Evolutionary conservation across 2,329 filamentous ascomycete genomes (phyloP).

Genomic region (Aspergillus pseudoviridinutans): DNA sequence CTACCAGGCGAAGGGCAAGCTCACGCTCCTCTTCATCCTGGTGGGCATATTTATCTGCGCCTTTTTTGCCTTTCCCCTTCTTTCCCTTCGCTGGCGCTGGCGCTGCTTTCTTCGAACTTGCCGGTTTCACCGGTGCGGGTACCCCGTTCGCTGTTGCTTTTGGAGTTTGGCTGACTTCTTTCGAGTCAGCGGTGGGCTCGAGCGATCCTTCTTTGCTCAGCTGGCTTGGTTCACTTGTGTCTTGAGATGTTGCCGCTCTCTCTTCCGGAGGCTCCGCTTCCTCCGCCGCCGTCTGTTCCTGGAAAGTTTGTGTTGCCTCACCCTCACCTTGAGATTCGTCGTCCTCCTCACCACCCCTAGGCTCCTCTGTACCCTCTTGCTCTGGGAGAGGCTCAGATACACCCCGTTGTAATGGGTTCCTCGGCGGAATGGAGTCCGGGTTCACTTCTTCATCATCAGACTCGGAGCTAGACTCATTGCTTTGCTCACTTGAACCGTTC

Average conservation of each 20-base stretch:
- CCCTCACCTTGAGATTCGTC: constrained; percentile 41
- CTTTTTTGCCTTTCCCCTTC: constrained; percentile 78
- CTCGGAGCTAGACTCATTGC: constrained; percentile 23
- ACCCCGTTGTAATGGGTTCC: constrained; percentile 16
- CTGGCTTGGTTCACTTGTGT: constrained; percentile 42
- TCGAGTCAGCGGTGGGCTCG: constrained; percentile 10
- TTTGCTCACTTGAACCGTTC: constrained; percentile 18
- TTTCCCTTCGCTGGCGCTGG: constrained; percentile 60
- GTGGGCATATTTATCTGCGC: constrained; percentile 82
- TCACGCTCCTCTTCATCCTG: constrained; percentile 92
- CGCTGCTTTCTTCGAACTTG: constrained; percentile 12
- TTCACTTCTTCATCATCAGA: constrained; percentile 21
- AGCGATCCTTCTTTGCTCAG: constrained; percentile 28
- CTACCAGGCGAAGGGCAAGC: constrained; percentile 81
- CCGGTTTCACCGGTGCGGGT: constrained; percentile 16
- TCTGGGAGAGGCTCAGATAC: constrained; percentile 11
- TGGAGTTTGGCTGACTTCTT: constrained; percentile 10
- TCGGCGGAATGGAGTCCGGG: constrained; percentile 5
- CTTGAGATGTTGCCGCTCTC: constrained; percentile 6
- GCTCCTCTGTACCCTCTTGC: constrained; percentile 22
- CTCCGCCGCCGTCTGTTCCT: constrained; percentile 23
- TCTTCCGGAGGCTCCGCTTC: constrained; percentile 32
- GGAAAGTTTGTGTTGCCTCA: constrained; percentile 9
- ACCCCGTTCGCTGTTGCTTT: constrained; percentile 13
- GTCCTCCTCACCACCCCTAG: constrained; percentile 18